phyloP scores from a whole-genome alignment of 495 filamentous ascomycete genomes.

The Lophiotrema nucula region DNA sequence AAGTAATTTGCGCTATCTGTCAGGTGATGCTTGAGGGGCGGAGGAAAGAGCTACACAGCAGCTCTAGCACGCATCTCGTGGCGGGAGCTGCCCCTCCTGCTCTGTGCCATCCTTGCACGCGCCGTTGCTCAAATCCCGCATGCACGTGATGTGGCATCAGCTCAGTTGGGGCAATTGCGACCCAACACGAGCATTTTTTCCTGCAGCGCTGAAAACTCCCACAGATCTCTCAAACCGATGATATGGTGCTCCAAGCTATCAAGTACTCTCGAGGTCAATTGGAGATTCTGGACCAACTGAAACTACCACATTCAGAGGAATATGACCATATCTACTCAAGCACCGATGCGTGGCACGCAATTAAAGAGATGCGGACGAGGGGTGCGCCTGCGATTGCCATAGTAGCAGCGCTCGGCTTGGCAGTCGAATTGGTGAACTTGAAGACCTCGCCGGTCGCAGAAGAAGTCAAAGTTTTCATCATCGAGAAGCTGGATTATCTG shows the following conservation, averaged over 20 bases:
- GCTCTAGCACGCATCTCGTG: no score
- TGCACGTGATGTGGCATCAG: conserved; percentile 27
- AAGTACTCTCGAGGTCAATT: conserved; percentile 75
- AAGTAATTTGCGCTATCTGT: no score
- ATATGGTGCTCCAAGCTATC: conserved; percentile 79
- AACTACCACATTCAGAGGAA: conserved; percentile 79
- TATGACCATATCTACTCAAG: conserved; percentile 72
- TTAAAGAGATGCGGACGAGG: conserved; percentile 89
- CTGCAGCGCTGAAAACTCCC: background rate
- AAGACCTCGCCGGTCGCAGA: conserved; percentile 47
- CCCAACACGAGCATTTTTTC: conserved; percentile 10
- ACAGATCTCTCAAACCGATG: background rate
- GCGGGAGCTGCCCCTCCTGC: background rate
- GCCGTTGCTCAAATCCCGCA: background rate
- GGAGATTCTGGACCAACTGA: conserved; percentile 84
- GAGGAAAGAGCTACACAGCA: no score
- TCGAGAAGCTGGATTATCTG: conserved; percentile 75
- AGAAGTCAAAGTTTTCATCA: conserved; percentile 65
- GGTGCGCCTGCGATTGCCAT: conserved; percentile 97
- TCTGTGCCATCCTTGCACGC: conserved; percentile 4
- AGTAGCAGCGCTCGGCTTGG: conserved; percentile 84
- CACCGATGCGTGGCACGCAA: conserved; percentile 87
- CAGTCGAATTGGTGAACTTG: conserved; percentile 62
- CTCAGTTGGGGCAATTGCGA: conserved; percentile 8
- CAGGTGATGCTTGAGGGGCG: no score